These are phyloP conservation scores for Fraxinus dipetala DNA, from an alignment of 305 asterid genomes.

Conservation along the genomic window DNA sequence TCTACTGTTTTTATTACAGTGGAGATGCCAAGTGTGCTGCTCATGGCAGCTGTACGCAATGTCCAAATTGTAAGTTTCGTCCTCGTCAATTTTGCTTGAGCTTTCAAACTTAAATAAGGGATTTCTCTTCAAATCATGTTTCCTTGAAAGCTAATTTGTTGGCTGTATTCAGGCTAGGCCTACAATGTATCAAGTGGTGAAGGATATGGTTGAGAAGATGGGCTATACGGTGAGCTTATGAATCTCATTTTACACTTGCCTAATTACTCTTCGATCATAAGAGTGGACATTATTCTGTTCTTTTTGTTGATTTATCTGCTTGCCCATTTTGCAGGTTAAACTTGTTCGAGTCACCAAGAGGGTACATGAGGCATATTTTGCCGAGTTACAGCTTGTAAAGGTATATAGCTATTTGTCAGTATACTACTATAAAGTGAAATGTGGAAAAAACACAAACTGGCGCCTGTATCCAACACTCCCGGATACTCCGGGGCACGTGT, in stretches of 20 bases:
- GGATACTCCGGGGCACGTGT: background rate
- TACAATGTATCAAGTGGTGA: slow-evolving; percentile 86
- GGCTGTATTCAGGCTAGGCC: slow-evolving; percentile 72
- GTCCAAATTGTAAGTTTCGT: slow-evolving; percentile 68
- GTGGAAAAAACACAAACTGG: background rate
- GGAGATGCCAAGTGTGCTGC: slow-evolving; percentile 95
- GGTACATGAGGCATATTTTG: slow-evolving; percentile 83
- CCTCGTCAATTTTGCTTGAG: slow-evolving; percentile 3
- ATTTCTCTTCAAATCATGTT: background rate
- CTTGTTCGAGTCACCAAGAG: slow-evolving; percentile 91
- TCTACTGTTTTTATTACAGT: slow-evolving; percentile 40
- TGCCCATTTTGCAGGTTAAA: slow-evolving; percentile 56
- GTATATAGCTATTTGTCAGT: slow-evolving; percentile 27
- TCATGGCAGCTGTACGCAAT: slow-evolving; percentile 90
- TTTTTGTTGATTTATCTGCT: slow-evolving; percentile 2
- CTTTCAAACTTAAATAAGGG: background rate
- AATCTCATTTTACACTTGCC: background rate
- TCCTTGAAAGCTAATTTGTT: slow-evolving; percentile 1
- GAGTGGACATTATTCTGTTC: background rate
- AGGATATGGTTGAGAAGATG: slow-evolving; percentile 92
- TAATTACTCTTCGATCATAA: background rate
- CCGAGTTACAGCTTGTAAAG: slow-evolving; percentile 75
- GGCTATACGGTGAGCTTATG: slow-evolving; percentile 67
- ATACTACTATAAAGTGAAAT: background rate
- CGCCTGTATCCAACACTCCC: background rate